Percentiles rank a stretch among this genome's conserved stretches.
Conservation (phyloP, 2,329 filamentous ascomycete genomes). For the Seiridium unicorne region DNA sequence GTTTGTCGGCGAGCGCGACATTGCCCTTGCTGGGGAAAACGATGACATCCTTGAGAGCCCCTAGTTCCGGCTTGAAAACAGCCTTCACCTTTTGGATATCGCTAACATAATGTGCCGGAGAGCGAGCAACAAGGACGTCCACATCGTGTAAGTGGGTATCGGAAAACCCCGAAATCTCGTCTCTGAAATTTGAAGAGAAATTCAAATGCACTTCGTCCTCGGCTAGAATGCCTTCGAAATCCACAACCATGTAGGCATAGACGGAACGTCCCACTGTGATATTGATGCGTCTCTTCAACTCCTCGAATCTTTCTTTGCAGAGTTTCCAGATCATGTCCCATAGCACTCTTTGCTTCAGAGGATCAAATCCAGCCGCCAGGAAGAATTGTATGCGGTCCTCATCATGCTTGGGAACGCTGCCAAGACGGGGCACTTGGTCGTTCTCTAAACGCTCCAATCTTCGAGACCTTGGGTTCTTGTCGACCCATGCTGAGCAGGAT, state of each 20-base stretch:
- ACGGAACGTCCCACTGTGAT: slow-evolving; percentile 62
- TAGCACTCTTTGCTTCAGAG: slow-evolving; percentile 44
- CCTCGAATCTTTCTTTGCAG: slow-evolving; percentile 50
- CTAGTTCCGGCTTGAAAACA: slow-evolving; percentile 58
- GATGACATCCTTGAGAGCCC: slow-evolving; percentile 72
- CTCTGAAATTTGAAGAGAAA: slow-evolving; percentile 64
- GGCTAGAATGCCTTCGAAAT: slow-evolving; percentile 59
- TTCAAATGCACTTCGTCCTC: slow-evolving; percentile 67
- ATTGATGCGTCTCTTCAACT: slow-evolving; percentile 54
- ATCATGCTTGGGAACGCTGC: slow-evolving; percentile 46
- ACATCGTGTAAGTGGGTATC: slow-evolving; percentile 53
- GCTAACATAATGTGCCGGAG: slow-evolving; percentile 66
- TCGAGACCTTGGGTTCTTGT: slow-evolving; percentile 28
- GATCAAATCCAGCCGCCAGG: slow-evolving; percentile 60
- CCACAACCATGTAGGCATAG: slow-evolving; percentile 65
- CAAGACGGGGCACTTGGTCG: slow-evolving; percentile 41
- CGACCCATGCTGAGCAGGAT: slow-evolving; percentile 53
- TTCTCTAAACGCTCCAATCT: slow-evolving; percentile 36
- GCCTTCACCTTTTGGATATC: slow-evolving; percentile 70
- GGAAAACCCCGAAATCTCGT: slow-evolving; percentile 49
- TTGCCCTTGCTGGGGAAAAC: slow-evolving; percentile 69
- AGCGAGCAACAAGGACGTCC: slow-evolving; percentile 66
- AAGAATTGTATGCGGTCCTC: slow-evolving; percentile 54
- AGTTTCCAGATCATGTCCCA: slow-evolving; percentile 45
- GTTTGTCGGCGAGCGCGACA: slow-evolving; percentile 62